Percentiles rank a stretch among this genome's conserved stretches.
Conservation (phyloP, 139 green algal species). For the Tetraselmis striata region DNA sequence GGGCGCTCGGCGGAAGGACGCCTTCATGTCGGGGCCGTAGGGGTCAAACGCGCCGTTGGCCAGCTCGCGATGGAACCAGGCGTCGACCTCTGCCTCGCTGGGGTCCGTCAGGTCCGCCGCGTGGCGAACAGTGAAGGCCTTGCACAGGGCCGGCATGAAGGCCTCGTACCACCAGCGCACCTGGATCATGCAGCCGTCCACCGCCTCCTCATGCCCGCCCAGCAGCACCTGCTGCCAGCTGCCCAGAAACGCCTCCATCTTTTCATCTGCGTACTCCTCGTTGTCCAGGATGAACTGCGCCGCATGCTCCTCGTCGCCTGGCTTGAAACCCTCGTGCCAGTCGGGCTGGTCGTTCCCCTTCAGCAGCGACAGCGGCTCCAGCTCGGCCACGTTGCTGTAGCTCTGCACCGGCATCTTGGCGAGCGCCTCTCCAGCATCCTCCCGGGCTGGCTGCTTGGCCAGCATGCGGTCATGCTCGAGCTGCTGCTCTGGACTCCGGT, state of each 20-base stretch:
- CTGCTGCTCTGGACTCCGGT: neutral
- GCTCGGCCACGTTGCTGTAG: neutral
- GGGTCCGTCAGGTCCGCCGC: neutral
- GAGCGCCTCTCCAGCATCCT: neutral
- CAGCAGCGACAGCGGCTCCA: neutral
- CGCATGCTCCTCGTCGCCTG: neutral
- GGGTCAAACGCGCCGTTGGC: neutral
- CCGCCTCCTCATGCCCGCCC: neutral
- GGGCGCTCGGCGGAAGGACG: neutral
- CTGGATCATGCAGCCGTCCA: neutral
- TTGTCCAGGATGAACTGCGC: neutral
- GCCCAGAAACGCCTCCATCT: neutral
- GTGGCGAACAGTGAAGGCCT: neutral
- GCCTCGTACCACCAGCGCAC: neutral
- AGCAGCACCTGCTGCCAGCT: neutral
- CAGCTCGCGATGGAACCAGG: neutral
- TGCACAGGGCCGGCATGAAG: neutral
- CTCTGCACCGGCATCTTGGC: neutral
- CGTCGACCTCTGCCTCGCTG: neutral
- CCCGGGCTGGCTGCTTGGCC: neutral
- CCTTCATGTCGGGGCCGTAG: neutral
- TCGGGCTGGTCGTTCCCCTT: neutral
- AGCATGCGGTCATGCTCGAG: neutral
- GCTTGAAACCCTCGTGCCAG: neutral
- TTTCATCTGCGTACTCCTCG: neutral